These are phyloP conservation scores for Peziza echinospora DNA, from an alignment of 495 filamentous ascomycete species.

Conservation along the genomic window DNA sequence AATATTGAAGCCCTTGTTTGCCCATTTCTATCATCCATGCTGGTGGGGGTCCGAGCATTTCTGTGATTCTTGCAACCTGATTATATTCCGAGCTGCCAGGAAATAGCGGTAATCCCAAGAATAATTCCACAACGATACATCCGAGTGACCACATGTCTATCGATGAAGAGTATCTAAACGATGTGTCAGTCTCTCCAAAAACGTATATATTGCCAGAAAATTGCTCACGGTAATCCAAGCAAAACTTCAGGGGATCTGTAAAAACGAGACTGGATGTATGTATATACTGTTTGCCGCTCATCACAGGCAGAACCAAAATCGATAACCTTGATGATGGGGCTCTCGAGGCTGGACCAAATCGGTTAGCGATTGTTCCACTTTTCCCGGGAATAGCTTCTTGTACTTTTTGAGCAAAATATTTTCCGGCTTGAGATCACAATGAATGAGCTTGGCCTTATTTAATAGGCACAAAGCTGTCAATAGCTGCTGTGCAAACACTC, in stretches of 20 bases:
- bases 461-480: conserved; percentile 78
- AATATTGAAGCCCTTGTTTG: conserved; percentile 94
- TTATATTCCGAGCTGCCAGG: conserved; percentile 98
- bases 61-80: conserved; percentile 87
- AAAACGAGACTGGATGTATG: conserved; percentile 97
- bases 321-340: conserved; percentile 99
- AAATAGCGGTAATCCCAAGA: conserved; percentile 85
- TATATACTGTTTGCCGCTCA: conserved; percentile 96
- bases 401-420: conserved; percentile 96
- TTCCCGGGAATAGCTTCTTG: no score
- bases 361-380: no score
- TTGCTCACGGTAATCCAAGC: conserved; percentile 56
- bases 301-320: conserved; percentile 99
- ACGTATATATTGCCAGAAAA: neutral
- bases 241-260: conserved; percentile 95
- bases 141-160: conserved; percentile 99
- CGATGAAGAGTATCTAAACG: conserved; percentile 67
- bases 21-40: conserved; percentile 99
- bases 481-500: conserved; percentile 94
- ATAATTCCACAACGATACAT: conserved; percentile 96
- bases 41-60: conserved; percentile 92
- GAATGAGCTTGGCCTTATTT: conserved; percentile 92
- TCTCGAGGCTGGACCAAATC: conserved; percentile 47
- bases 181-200: conserved; percentile 7
- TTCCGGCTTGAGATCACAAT: conserved; percentile 96